Base-by-base conservation (phyloP, 2,329 filamentous ascomycete species). In the Scedosporium aurantiacum region DNA sequence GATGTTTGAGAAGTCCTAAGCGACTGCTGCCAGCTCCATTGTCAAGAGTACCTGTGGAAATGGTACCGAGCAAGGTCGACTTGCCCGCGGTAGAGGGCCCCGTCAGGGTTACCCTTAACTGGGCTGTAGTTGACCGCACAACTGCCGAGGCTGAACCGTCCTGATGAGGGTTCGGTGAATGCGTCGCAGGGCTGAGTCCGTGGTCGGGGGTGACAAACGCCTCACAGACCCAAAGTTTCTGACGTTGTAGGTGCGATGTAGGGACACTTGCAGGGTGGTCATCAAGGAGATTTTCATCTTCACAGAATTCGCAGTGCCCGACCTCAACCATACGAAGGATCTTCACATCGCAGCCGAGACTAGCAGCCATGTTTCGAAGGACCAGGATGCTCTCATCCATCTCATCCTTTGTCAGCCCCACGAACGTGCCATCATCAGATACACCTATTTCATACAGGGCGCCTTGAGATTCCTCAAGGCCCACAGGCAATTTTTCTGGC, bases 381-480 rank as follows among this genome's bases (percentile, higher is more conserved):
- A 92, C 97, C 50, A 82, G 82, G 63, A 97, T 79, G 70, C 91
- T 97, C 73, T 97, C 93, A 64, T 93, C 84, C 80, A 99, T 84
- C 73, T 99, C 94, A 70, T 97, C 91, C 65, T 89, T 85, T 2
- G 90, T 89, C 56, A 99, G 78, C 0, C 94, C 94, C 50, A 96
- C 84, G 62, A 99, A 85, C 0, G 88, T 91, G 6, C 94, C 94
- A 75, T 97, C 91, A 71, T 99, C 94, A 28, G 92, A 89, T 8
- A 99, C 91, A 0, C 94, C 94, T 71, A 99, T 96, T 72, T 99
- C 93, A 68, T 99, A 99, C 58, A 97, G 74, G 1, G 94, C 94
- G 4, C 94, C 94, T 66, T 90, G 88, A 16, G 91, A 97, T 71
- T 96, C 92, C 70, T 97, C 93, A 7, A 99, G 77, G 0, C 94